Base-by-base conservation (phyloP, 2,329 filamentous ascomycete genomes). In the Fusarium pseudograminearum region DNA sequence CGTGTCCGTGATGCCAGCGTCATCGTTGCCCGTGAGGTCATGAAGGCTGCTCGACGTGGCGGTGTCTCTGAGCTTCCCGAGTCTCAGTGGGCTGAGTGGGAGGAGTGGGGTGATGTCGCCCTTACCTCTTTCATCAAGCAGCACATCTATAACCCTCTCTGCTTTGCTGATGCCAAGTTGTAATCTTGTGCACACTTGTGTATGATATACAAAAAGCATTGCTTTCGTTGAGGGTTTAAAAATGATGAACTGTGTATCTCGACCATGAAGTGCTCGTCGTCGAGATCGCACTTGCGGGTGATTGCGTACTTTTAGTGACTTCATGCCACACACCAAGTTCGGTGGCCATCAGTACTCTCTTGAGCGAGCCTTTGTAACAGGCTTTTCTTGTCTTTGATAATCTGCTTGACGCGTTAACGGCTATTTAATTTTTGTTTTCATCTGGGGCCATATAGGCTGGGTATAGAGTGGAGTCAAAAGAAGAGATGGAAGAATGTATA, bases 1-100 rank as follows among this genome's bases (percentile, higher is more conserved):
- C 92, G 96, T 68, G 97, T 99, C 71, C 90, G 96, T 45, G 93
- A 98, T 33, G 94, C 97, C 63, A 95, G 91, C 77, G 86, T 97
- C 62, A 80, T 92, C 48, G 94, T 98, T 31, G 93, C 94, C 33
- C 90, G 93, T 51, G 93, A 95, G 81, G 94, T 98, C 73, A 98
- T 98, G 86, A 94, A 96, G 79, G 91, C 93, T 24, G 94, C 95
- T 8, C 92, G 97, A 75, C 85, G 90, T 69, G 93, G 93, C 74
- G 91, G 92, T 65, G 92, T 97, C 52, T 91, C 91, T 76, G 81
- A 82, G 65, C 82, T 94, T 57, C 84, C 85, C 53, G 91, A 94
- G 69, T 85, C 86, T 68, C 86, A 91, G 77, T 91, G 93, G 85
- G 81, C 89, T 64, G 88, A 90, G 78, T 93, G 90, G 87, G 88